Base-by-base conservation (phyloP, 179 eudicot genomes). In the Camellia oleifera region DNA sequence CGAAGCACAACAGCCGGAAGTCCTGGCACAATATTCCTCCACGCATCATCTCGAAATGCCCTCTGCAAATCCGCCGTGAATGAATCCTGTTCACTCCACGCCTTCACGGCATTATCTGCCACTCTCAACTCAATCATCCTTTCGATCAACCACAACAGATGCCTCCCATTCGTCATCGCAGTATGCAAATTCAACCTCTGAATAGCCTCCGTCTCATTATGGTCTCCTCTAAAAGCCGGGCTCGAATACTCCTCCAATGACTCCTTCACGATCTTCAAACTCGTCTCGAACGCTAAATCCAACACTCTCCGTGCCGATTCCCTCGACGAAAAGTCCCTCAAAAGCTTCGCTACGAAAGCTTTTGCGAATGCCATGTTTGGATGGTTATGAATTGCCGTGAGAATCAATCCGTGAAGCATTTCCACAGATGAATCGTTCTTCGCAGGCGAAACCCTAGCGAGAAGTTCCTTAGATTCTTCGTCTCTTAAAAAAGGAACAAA, bases 111-210 rank as follows among this genome's bases (percentile, higher is more conserved):
- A 70, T 70, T 74, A 56, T 94, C 98, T 0, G 98, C 97, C 12
- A 94, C 98, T 78, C 87, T 89, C 77, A 95, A 78, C 87, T 95
- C 98, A 77, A 94, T 88, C 99, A 95, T 95, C 94, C 97, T 91
- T 86, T 95, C 99, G 46, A 94, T 86, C 63, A 95, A 69, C 99
- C 99, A 94, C 86, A 92, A 14, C 93, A 95, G 70, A 82, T 95
- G 95, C 87, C 85, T 92, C 77, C 93, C 93, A 64, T 90, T 90
- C 0, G 88, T 91, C 96, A 90, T 78, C 3, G 93, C 93, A 0
- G 88, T 74, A 61, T 95, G 99, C 87, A 95, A 82, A 84, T 94
- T 90, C 86, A 92, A 69, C 91, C 97, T 89, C 89, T 92, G 95
- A 63, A 92, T 88, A 2, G 97, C 98, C 84, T 95, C 98, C 0